Conservation (phyloP, 805 yeast genomes). For the Monosporozyma solicola region DNA sequence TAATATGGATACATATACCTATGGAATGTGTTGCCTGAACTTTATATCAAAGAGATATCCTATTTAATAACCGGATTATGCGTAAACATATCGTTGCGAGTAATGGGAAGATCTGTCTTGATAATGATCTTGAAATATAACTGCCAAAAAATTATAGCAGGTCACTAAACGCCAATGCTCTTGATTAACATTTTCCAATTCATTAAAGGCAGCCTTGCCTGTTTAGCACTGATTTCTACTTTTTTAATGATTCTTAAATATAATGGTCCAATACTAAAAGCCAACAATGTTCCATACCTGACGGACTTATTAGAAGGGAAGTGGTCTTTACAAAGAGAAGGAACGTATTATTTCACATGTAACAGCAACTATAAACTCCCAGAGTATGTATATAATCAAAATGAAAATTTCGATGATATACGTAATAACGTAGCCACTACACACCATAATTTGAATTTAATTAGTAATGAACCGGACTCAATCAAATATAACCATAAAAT, state of each 20-base stretch:
- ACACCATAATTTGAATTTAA: slow-evolving; percentile 69
- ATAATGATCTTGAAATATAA: too few species aligned
- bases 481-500: slow-evolving; percentile 66
- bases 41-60: too few species aligned
- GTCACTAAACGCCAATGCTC: neutral
- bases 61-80: too few species aligned
- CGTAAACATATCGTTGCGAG: too few species aligned
- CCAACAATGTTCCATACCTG: neutral
- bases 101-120: too few species aligned
- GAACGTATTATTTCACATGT: slow-evolving; percentile 17
- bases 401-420: slow-evolving; percentile 6
- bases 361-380: slow-evolving; percentile 19
- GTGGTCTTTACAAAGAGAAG: slow-evolving; percentile 15
- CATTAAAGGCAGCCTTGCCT: neutral
- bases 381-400: slow-evolving; percentile 34
- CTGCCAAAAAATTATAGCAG: too few species aligned
- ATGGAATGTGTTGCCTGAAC: too few species aligned
- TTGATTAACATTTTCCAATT: neutral
- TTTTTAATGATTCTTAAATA: neutral
- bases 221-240: neutral
- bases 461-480: slow-evolving; percentile 61
- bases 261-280: neutral
- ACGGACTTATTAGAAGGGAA: neutral
- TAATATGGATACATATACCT: too few species aligned
- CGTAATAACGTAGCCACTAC: slow-evolving; percentile 48